Base-by-base conservation (phyloP, 306 rosid species). In the Begonia fuchsioides region DNA sequence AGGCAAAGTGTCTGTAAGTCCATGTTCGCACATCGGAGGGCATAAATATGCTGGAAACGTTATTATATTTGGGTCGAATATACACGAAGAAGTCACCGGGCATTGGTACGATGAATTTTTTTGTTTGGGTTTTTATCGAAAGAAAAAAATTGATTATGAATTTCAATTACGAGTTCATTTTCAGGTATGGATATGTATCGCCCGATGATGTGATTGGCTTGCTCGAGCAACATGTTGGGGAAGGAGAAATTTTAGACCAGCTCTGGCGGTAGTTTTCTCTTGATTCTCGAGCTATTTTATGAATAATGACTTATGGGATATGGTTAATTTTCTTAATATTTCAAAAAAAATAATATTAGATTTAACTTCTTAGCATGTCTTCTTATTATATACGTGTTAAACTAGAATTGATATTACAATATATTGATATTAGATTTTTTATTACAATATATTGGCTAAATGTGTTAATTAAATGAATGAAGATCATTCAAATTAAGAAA, bases 1-100 rank as follows among this genome's bases (percentile, higher is more conserved):
- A 44, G 75, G 70, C 49, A 80, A 79, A 81, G 85, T 81, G 43
- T 79, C 88, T 48, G 94, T 90, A 55, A 90, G 92, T 53, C 94
- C 98, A 43, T 90, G 98, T 69, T 90, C 98, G 1, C 95, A 90
- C 68, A 69, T 90, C 59, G 98, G 95, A 17, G 98, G 81, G 14
- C 76, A 82, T 68, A 70, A 81, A 69, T 90, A 79, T 59, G 95
- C 98, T 3, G 98, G 98, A 71, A 85, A 90, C 52, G 79, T 77
- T 55, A 85, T 90, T 51, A 70, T 90, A 65, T 90, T 68, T 65
- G 74, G 85, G 44, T 67, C 95, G 52, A 63, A 53, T 62, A 35
- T 62, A 46, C 72, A 70, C 51, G 80, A 82, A 62, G 68, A 79
- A 65, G 68, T 81, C 72, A 76, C 71, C 6, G 98, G 98, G 43